Conservation (phyloP, 805 yeast species). For the Sugiyamaella qingdaonensis region DNA sequence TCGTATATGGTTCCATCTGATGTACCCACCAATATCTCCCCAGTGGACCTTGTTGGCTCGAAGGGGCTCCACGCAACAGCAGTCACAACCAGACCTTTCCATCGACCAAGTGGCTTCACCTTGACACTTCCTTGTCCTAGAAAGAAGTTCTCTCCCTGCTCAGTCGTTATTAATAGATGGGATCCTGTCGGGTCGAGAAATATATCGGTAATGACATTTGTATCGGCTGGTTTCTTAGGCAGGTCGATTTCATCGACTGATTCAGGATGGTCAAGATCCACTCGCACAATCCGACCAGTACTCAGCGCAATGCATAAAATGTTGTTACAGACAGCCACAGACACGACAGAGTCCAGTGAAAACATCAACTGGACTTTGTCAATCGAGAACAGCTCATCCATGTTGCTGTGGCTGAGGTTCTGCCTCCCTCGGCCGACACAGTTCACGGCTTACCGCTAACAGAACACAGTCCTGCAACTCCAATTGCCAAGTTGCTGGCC, state of each 20-base stretch:
- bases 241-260: slow-evolving; percentile 42
- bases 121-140: slow-evolving; percentile 40
- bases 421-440: too few species aligned
- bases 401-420: not conserved
- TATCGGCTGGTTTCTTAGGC: slow-evolving; percentile 28
- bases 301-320: slow-evolving; percentile 51
- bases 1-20: slow-evolving; percentile 47
- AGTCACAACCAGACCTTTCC: slow-evolving; percentile 44
- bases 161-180: slow-evolving; percentile 49
- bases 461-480: not conserved
- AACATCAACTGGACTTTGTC: slow-evolving; percentile 50
- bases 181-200: slow-evolving; percentile 51
- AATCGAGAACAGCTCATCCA: slow-evolving; percentile 22
- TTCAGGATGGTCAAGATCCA: slow-evolving; percentile 63
- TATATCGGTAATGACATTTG: slow-evolving; percentile 33
- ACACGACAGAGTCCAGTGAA: slow-evolving; percentile 42
- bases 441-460: too few species aligned
- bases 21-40: slow-evolving; percentile 48
- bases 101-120: slow-evolving; percentile 42
- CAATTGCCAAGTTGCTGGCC: not conserved
- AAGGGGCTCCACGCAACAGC: slow-evolving; percentile 42
- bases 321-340: slow-evolving; percentile 54
- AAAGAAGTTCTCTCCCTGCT: slow-evolving; percentile 45
- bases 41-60: slow-evolving; percentile 37
- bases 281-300: slow-evolving; percentile 54